These are phyloP conservation scores for Vitis riparia DNA, from an alignment of 164 flowering plant genomes.

Conservation along the genomic window DNA sequence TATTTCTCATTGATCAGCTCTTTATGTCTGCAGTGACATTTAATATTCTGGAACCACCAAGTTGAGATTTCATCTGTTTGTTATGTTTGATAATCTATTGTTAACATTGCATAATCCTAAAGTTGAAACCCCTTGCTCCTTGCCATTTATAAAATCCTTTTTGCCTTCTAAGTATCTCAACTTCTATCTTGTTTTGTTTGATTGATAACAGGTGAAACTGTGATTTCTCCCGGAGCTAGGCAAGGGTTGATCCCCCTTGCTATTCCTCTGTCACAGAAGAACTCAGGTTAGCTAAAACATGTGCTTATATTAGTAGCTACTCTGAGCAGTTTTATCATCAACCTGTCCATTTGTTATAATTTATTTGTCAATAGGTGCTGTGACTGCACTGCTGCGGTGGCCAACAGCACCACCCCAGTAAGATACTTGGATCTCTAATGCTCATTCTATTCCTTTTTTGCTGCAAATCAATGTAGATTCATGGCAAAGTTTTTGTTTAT, in stretches of 20 bases:
- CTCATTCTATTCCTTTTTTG: not conserved
- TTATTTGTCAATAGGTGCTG: conserved; percentile 39
- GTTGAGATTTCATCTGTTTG: too few species aligned
- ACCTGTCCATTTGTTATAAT: not conserved
- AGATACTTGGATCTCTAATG: conserved; percentile 4
- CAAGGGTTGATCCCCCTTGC: conserved; percentile 74
- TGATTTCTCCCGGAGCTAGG: conserved; percentile 70
- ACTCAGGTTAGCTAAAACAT: conserved; percentile 46
- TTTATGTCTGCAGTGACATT: too few species aligned
- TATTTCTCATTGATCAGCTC: too few species aligned
- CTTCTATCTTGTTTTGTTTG: conserved; percentile 3
- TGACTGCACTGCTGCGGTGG: conserved; percentile 86
- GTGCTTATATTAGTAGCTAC: conserved; percentile 17
- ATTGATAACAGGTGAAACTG: conserved; percentile 55
- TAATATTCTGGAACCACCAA: too few species aligned
- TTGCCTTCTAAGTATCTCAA: not conserved
- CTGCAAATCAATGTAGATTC: not conserved
- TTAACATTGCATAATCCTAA: too few species aligned
- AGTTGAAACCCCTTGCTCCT: too few species aligned
- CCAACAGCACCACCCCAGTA: conserved; percentile 93
- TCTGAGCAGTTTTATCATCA: not conserved
- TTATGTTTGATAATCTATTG: too few species aligned
- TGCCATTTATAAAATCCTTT: not conserved
- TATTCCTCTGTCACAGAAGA: conserved; percentile 67
- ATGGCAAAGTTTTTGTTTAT: conserved; percentile 2